phyloP scores from a whole-genome alignment of 306 rosid genomes.

The Dalbergia cultrata region DNA sequence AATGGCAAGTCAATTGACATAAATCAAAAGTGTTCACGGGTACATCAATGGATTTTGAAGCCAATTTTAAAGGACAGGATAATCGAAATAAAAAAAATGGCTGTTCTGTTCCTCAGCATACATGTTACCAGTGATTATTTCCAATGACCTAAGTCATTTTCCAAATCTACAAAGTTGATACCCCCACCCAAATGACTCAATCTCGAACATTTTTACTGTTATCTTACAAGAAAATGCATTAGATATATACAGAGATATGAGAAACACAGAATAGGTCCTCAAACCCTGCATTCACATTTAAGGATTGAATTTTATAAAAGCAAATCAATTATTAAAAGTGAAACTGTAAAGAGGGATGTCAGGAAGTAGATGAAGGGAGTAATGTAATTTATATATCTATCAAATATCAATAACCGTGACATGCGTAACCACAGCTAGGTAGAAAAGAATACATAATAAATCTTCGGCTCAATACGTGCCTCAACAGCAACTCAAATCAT shows the following conservation, averaged over 20 bases:
- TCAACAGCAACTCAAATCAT: slow-evolving; percentile 59
- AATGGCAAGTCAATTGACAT: slow-evolving; percentile 4
- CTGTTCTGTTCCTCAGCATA: not conserved
- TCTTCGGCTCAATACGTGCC: slow-evolving; percentile 64
- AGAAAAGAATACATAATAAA: slow-evolving; percentile 44
- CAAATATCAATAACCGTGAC: slow-evolving; percentile 47
- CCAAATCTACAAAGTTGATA: slow-evolving; percentile 7
- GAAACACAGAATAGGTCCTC: too few species aligned
- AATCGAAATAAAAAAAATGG: not conserved
- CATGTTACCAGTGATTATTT: not conserved
- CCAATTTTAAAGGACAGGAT: slow-evolving; percentile 16
- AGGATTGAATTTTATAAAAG: slow-evolving; percentile 11
- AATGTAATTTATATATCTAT: slow-evolving; percentile 44
- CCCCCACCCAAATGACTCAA: not conserved
- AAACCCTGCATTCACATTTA: not conserved
- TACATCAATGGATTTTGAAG: slow-evolving; percentile 26
- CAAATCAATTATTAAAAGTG: not conserved
- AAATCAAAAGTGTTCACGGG: slow-evolving; percentile 10
- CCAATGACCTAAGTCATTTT: not conserved
- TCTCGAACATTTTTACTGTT: slow-evolving; percentile 18
- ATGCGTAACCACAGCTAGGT: slow-evolving; percentile 46
- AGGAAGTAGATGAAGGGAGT: not conserved
- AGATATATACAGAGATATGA: not conserved
- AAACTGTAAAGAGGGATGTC: not conserved
- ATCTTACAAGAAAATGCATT: slow-evolving; percentile 3